Evolutionary conservation across 2,329 filamentous ascomycete species (phyloP).

Genomic region (Blastomyces emzantsi): DNA sequence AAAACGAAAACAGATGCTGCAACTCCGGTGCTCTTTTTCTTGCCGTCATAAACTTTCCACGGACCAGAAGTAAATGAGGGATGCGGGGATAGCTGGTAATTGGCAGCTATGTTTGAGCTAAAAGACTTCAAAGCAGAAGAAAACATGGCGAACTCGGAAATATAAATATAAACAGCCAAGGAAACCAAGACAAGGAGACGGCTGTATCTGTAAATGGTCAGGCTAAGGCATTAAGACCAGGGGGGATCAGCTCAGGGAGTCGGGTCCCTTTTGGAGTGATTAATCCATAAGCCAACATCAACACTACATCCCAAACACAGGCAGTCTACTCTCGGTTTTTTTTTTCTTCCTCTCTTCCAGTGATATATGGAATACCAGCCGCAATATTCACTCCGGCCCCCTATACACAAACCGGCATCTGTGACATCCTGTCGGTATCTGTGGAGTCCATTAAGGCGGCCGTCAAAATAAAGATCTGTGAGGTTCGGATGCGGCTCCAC

Average conservation of each 20-base stretch:
- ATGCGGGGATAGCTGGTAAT: slow-evolving; percentile 73
- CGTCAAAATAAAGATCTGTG: background rate
- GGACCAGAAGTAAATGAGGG: slow-evolving; percentile 75
- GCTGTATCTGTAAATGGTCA: background rate
- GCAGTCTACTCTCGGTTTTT: background rate
- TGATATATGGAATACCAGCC: background rate
- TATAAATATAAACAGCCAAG: background rate
- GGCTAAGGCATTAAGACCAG: background rate
- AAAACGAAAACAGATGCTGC: slow-evolving; percentile 88
- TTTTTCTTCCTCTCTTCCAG: background rate
- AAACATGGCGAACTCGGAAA: slow-evolving; percentile 58
- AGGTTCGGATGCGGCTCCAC: background rate
- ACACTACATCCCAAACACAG: background rate
- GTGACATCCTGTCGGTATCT: background rate
- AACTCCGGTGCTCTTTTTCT: slow-evolving; percentile 90
- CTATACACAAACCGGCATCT: background rate
- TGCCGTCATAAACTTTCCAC: slow-evolving; percentile 97
- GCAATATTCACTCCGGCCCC: background rate
- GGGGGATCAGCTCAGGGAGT: background rate
- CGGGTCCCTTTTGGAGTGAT: background rate
- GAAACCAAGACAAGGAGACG: background rate
- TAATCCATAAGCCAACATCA: background rate
- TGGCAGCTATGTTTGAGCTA: slow-evolving; percentile 81
- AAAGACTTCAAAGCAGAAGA: slow-evolving; percentile 90
- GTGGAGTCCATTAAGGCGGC: background rate